A percentile compares a stretch with the other conserved stretches of the same genome.
Conservation (phyloP, 2,329 filamentous ascomycete species). For the Colletotrichum limetticola region DNA sequence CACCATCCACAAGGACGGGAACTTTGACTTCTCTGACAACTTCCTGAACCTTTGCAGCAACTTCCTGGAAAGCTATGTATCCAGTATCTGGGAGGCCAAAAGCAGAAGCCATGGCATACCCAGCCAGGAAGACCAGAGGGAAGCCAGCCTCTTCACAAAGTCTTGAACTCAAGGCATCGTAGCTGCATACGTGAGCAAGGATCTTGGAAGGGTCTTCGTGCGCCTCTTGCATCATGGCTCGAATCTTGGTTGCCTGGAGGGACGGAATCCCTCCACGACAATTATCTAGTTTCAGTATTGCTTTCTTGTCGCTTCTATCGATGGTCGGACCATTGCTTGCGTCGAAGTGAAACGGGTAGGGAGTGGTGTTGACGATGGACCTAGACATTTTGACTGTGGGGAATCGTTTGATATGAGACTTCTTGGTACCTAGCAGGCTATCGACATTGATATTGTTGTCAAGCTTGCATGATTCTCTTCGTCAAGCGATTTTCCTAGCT, state of each 20-base stretch:
- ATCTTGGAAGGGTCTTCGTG: constrained; percentile 54
- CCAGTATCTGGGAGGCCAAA: constrained; percentile 58
- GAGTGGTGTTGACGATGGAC: constrained; percentile 36
- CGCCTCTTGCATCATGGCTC: constrained; percentile 50
- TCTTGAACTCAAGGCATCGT: constrained; percentile 55
- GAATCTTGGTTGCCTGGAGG: constrained; percentile 42
- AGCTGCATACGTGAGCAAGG: constrained; percentile 53
- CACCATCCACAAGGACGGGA: constrained; percentile 57
- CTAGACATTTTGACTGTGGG: constrained; percentile 36
- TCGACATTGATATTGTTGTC: not conserved
- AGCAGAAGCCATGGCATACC: constrained; percentile 52
- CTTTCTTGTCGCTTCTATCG: not conserved
- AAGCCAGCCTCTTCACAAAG: constrained; percentile 58
- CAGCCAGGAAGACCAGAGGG: constrained; percentile 55
- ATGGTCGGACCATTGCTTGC: constrained; percentile 44
- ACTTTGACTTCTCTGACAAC: constrained; percentile 47
- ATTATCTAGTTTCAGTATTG: constrained; percentile 39
- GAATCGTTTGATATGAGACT: not conserved
- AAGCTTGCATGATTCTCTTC: not conserved
- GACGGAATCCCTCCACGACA: constrained; percentile 50
- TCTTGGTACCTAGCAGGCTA: not conserved
- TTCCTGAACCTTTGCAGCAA: constrained; percentile 57
- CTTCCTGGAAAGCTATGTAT: constrained; percentile 59
- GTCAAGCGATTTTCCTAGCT: not conserved
- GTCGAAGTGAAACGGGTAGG: constrained; percentile 47